Conservation (phyloP, 108 stramenopile species). For the Nannochloropsis oceanica region DNA sequence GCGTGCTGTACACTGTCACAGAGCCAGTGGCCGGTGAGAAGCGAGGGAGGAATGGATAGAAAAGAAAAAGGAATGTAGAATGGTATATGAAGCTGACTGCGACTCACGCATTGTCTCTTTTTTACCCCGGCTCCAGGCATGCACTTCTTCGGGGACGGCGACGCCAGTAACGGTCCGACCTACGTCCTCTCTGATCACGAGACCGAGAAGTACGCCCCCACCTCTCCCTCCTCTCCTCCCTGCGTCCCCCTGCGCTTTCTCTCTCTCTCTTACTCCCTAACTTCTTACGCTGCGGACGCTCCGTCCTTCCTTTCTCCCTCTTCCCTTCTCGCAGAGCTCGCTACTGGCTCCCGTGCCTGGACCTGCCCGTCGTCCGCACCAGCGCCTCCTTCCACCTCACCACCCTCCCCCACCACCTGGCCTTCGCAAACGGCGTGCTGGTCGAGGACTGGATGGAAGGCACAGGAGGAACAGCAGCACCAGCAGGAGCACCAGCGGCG, state of each 20-base stretch:
- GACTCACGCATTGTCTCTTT: not conserved
- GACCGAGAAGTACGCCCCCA: not conserved
- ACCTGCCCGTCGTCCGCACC: not conserved
- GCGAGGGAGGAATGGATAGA: not conserved
- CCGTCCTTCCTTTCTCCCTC: no score
- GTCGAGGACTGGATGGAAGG: not conserved
- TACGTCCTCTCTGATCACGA: not conserved
- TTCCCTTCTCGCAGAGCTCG: not conserved
- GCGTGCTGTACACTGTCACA: not conserved
- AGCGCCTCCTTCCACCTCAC: not conserved
- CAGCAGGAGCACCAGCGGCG: no score
- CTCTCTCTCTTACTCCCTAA: not conserved
- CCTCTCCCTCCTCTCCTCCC: not conserved
- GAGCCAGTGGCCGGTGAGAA: not conserved
- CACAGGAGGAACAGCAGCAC: no score
- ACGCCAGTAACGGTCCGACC: not conserved
- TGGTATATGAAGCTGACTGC: not conserved
- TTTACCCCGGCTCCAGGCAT: not conserved
- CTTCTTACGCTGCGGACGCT: no score
- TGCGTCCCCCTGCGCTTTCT: not conserved
- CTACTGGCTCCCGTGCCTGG: not conserved
- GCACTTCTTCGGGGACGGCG: not conserved
- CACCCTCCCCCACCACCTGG: not conserved
- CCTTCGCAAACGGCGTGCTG: not conserved
- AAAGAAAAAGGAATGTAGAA: not conserved